phyloP scores from a whole-genome alignment of 140 eudicot species.

The Cichorium intybus region DNA sequence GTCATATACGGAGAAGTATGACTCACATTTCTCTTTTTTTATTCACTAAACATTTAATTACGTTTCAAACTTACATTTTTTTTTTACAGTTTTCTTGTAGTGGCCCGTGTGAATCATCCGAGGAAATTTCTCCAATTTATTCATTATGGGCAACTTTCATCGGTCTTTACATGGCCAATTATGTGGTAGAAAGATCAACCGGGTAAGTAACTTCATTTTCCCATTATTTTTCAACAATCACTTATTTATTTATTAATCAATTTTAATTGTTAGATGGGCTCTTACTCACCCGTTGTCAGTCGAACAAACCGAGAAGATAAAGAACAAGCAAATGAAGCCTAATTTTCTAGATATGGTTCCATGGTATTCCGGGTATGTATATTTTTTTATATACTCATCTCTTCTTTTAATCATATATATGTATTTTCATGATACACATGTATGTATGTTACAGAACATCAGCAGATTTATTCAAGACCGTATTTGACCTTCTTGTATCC shows the following conservation, averaged over 20 bases:
- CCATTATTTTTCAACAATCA: background rate
- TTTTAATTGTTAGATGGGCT: constrained; percentile 82
- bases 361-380: constrained; percentile 94
- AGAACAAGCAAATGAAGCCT: constrained; percentile 88
- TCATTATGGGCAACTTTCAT: constrained; percentile 98
- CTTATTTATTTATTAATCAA: constrained; percentile 11
- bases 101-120: constrained; percentile 83
- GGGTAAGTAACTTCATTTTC: constrained; percentile 54
- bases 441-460: constrained; percentile 74
- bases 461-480: constrained; percentile 96
- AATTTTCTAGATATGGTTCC: constrained; percentile 98
- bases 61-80: background rate
- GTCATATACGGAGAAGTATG: constrained; percentile 97
- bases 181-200: constrained; percentile 95
- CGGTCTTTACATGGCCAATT: constrained; percentile 96
- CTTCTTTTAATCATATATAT: background rate
- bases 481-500: constrained; percentile 83
- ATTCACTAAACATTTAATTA: constrained; percentile 7
- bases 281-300: constrained; percentile 93
- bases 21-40: constrained; percentile 1
- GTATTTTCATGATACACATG: background rate
- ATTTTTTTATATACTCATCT: background rate
- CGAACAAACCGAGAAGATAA: constrained; percentile 77
- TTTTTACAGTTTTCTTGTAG: constrained; percentile 68
- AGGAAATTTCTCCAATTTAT: constrained; percentile 94